Evolutionary conservation across 2,329 filamentous ascomycete genomes (phyloP).

Genomic region (Alternaria triticina): DNA sequence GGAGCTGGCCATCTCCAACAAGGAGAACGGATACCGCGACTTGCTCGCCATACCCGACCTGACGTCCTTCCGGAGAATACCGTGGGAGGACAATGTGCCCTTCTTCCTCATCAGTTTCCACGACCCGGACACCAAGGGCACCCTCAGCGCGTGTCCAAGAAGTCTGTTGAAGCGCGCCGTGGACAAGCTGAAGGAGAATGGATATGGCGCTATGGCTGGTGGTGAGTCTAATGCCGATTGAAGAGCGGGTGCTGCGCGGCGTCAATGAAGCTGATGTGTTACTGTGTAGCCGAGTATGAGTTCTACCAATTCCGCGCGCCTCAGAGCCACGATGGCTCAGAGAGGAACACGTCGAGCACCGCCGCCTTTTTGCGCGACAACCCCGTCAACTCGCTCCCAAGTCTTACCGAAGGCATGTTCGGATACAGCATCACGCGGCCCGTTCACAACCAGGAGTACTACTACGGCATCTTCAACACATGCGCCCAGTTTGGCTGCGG

Average conservation of each 20-base stretch:
- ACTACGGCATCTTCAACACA: slow-evolving; percentile 83
- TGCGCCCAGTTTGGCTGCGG: slow-evolving; percentile 79
- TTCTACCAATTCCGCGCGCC: slow-evolving; percentile 90
- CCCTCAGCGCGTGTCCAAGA: slow-evolving; percentile 79
- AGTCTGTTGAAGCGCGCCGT: slow-evolving; percentile 73
- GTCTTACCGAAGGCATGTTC: slow-evolving; percentile 93
- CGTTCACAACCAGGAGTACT: slow-evolving; percentile 90
- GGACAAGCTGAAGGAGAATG: slow-evolving; percentile 69
- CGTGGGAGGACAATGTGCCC: slow-evolving; percentile 86
- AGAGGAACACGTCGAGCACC: slow-evolving; percentile 70
- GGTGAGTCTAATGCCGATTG: slow-evolving; percentile 62
- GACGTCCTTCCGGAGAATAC: slow-evolving; percentile 78
- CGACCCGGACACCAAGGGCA: slow-evolving; percentile 76
- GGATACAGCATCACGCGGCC: slow-evolving; percentile 89
- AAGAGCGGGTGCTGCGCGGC: slow-evolving; percentile 19
- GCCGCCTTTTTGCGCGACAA: slow-evolving; percentile 77
- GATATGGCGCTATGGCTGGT: slow-evolving; percentile 87
- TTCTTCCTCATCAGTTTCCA: slow-evolving; percentile 86
- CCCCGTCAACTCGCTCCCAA: slow-evolving; percentile 73
- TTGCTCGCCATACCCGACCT: slow-evolving; percentile 83
- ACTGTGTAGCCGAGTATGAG: slow-evolving; percentile 79
- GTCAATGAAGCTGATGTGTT: slow-evolving; percentile 27
- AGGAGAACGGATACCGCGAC: slow-evolving; percentile 88
- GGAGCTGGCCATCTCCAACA: slow-evolving; percentile 87
- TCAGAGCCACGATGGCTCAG: slow-evolving; percentile 53